Base-by-base conservation (phyloP, 345 rosid species). In the Angophora floribunda region DNA sequence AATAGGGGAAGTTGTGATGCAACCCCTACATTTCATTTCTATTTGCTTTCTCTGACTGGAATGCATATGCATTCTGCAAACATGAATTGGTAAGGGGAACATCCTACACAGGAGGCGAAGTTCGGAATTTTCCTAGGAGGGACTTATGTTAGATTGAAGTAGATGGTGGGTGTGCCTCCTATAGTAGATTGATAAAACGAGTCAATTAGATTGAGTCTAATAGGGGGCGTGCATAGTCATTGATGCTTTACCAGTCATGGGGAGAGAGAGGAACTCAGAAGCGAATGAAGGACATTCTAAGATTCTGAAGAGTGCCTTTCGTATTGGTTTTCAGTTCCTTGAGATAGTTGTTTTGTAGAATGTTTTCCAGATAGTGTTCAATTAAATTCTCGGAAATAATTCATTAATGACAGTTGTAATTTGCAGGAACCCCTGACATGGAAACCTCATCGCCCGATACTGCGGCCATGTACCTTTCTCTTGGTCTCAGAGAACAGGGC, bases 401-500 rank as follows among this genome's bases (percentile, higher is more conserved):
- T 87, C 86, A 84, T 87, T 61, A 44, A 44, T 90, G 52, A 57
- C 78, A 88, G 90, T 90, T 87, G 88, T 89, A 85, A 78, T 75
- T 85, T 88, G 87, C 87, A 88, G 89, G 87, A 87, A 90, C 87
- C 63, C 85, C 90, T 41, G 49, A 65, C 51, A 97, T 97, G 98
- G 98, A 92, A 45, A 87, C 91, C 86, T 30, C 12, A 55, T 85
- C 90, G 41, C 90, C 87, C 47, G 93, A 93, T 75, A 51, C 86
- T 19, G 88, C 92, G 3, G 94, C 92, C 88, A 55, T 96, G 22
- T 95, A 94, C 91, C 85, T 87, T 36, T 91, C 89, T 63, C 87
- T 96, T 89, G 99, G 99, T 28, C 95, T 97, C 24, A 91, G 93
- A 85, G 85, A 90, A 21, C 89, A 88, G 57, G 93, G 93, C 82